phyloP scores from a whole-genome alignment of 176 grass and related monocot genomes.

The Musa troglodytarum region DNA sequence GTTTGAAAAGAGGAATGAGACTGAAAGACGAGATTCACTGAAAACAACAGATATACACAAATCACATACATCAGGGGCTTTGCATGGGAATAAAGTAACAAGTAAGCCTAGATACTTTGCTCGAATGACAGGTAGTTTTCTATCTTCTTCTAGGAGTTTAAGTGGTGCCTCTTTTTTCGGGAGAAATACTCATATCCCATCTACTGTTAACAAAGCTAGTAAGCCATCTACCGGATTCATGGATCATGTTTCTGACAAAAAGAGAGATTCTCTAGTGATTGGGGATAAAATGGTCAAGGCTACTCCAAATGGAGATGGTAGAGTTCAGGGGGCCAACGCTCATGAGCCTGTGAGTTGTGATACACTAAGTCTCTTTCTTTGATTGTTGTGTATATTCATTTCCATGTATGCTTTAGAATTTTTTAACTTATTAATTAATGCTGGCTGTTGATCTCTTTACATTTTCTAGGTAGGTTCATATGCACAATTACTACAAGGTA shows the following conservation, averaged over 20 bases:
- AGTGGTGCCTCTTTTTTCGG: slow-evolving; percentile 9
- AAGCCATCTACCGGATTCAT: background rate
- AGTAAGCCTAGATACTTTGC: slow-evolving; percentile 12
- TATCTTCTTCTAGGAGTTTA: slow-evolving; percentile 13
- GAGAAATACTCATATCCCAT: slow-evolving; percentile 9
- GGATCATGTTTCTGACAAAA: slow-evolving; percentile 8
- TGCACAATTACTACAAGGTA: background rate
- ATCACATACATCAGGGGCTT: background rate
- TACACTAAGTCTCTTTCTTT: background rate
- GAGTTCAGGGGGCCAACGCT: background rate
- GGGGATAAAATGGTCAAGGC: background rate
- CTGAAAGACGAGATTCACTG: background rate
- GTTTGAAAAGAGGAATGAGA: slow-evolving; percentile 15
- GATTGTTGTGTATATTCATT: background rate
- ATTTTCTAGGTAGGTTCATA: slow-evolving; percentile 1
- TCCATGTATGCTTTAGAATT: background rate
- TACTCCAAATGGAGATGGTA: background rate
- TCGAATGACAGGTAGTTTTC: slow-evolving; percentile 5
- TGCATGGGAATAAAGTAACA: slow-evolving; percentile 13
- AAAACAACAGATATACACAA: background rate
- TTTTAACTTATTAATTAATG: background rate
- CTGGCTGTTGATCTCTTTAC: background rate
- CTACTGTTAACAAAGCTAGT: slow-evolving; percentile 5
- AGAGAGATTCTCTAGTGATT: slow-evolving; percentile 2
- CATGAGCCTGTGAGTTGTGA: slow-evolving; percentile 12